Evolutionary conservation across 1,284 basidiomycete species (phyloP).

Genomic region (Marasmius sp.): DNA sequence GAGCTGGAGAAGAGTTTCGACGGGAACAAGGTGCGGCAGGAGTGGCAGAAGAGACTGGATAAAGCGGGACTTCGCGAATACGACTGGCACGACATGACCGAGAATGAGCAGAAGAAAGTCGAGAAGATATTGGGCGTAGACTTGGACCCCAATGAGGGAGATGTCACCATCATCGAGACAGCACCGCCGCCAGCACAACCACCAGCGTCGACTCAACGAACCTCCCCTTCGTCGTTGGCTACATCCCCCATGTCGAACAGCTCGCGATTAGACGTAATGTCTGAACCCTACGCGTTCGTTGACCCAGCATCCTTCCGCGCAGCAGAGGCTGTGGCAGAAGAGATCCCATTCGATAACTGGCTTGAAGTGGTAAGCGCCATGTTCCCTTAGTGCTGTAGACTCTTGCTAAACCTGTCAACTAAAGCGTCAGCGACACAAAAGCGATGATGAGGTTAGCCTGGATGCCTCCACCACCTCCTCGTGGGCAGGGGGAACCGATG

Average conservation of each 20-base stretch:
- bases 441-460: conserved; percentile 10
- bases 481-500: conserved; percentile 3
- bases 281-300: conserved; percentile 12
- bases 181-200: not conserved
- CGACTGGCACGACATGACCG: conserved; percentile 16
- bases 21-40: conserved; percentile 11
- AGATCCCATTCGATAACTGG: conserved; percentile 8
- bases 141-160: not conserved
- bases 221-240: not conserved
- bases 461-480: conserved; percentile 8
- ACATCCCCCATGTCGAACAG: conserved; percentile 2
- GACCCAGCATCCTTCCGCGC: conserved; percentile 10
- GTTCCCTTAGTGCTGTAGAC: not conserved
- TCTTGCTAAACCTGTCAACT: not conserved
- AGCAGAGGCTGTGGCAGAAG: not conserved
- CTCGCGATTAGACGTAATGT: conserved; percentile 4
- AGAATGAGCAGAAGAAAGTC: conserved; percentile 10
- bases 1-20: conserved; percentile 7
- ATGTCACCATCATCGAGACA: not conserved
- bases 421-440: conserved; percentile 7
- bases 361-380: conserved; percentile 9
- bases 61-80: conserved; percentile 8
- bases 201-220: not conserved
- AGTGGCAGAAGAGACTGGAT: conserved; percentile 13
- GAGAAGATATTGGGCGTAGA: conserved; percentile 14